Evolutionary conservation across 495 filamentous ascomycete species (phyloP).

Genomic region (Trichoderma asperelloides): DNA sequence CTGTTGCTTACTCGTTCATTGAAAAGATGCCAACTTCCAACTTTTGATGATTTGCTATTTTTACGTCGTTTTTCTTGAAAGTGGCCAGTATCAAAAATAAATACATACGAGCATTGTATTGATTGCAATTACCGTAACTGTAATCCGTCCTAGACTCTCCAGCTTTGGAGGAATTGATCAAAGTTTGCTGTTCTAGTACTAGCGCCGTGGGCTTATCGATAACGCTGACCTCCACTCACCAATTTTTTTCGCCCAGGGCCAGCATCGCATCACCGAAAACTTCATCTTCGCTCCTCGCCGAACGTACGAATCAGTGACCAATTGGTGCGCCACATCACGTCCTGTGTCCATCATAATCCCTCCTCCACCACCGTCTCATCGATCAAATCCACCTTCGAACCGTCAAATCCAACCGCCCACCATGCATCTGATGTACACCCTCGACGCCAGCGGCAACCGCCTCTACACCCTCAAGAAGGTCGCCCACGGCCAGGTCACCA

Average conservation of each 20-base stretch:
- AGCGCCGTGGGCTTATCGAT: neutral
- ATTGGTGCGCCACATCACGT: neutral
- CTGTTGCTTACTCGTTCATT: neutral
- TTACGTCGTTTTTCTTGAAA: too few relatives aligned
- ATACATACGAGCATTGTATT: too few relatives aligned
- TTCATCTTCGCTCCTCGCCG: neutral
- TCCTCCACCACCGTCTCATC: neutral
- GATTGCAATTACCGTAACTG: too few relatives aligned
- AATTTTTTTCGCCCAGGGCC: conserved; percentile 5
- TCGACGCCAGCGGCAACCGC: conserved; percentile 69
- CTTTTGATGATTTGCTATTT: neutral
- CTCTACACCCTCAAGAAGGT: conserved; percentile 86
- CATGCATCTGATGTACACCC: conserved; percentile 89
- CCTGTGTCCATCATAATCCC: neutral
- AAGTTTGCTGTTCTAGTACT: neutral
- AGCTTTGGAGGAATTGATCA: neutral
- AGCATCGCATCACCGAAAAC: neutral
- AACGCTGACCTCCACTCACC: neutral
- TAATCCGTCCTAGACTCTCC: neutral
- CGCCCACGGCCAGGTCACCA: conserved; percentile 69
- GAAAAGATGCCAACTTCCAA: neutral
- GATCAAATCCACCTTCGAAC: too few relatives aligned
- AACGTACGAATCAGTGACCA: neutral
- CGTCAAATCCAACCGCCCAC: conserved; percentile 14
- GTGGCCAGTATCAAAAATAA: too few relatives aligned